Conservation (phyloP, 805 yeast genomes). For the Clavispora asparagi region DNA sequence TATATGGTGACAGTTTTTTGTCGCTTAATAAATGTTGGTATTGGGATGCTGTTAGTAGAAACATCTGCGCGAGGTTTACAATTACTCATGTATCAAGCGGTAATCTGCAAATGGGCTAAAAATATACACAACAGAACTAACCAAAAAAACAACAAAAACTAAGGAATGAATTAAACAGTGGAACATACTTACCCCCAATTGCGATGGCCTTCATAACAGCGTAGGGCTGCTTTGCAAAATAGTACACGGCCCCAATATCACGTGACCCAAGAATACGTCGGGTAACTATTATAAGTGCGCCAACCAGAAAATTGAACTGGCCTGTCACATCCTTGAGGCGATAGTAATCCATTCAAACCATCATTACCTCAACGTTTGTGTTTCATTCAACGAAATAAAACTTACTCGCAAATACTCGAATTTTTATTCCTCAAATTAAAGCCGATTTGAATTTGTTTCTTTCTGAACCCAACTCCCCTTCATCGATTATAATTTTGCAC, state of each 20-base stretch:
- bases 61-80: no score
- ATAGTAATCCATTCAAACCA: not conserved
- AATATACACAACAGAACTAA: no score
- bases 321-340: not conserved
- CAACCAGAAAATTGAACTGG: not conserved
- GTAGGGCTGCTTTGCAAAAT: no score
- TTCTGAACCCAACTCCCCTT: not conserved
- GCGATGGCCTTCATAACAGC: no score
- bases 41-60: no score
- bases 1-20: no score
- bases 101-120: no score
- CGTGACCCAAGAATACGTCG: not conserved
- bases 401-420: not conserved
- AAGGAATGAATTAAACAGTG: no score
- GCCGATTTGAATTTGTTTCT: not conserved
- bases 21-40: no score
- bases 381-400: not conserved
- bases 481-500: not conserved
- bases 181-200: no score
- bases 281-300: not conserved
- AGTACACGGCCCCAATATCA: not conserved
- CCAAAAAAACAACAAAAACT: no score
- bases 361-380: not conserved
- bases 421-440: not conserved
- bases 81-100: no score